phyloP scores from a whole-genome alignment of 2,329 filamentous ascomycete species.

The Cladosporium sp. region DNA sequence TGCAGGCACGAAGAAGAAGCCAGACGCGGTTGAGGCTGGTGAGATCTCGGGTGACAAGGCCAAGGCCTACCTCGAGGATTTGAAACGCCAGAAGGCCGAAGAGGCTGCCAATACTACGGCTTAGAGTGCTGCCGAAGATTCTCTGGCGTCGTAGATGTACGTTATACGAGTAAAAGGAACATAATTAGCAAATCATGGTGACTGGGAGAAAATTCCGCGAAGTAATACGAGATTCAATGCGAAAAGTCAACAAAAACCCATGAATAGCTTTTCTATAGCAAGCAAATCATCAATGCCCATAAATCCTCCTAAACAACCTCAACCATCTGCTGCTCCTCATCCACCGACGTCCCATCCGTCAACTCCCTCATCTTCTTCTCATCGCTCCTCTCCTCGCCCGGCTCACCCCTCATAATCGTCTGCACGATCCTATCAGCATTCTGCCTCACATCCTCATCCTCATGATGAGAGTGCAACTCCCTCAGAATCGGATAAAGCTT shows the following conservation, averaged over 20 bases:
- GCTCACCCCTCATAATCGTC: constrained; percentile 78
- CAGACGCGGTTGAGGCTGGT: background rate
- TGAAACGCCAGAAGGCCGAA: background rate
- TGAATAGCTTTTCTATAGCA: too few species aligned
- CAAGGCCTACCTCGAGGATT: background rate
- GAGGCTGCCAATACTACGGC: background rate
- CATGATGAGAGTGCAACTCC: constrained; percentile 74
- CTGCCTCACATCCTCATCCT: constrained; percentile 76
- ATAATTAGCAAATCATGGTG: too few species aligned
- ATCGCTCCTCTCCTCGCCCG: constrained; percentile 47
- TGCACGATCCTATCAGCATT: constrained; percentile 88
- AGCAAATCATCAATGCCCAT: too few species aligned
- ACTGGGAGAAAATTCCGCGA: too few species aligned
- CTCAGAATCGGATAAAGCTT: constrained; percentile 87
- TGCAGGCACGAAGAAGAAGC: background rate
- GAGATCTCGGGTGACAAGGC: background rate
- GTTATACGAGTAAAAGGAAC: too few species aligned
- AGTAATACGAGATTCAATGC: too few species aligned
- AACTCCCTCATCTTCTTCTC: constrained; percentile 41
- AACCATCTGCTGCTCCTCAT: constrained; percentile 38
- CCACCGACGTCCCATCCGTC: constrained; percentile 23
- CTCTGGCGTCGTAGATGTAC: too few species aligned
- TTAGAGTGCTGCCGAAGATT: too few species aligned
- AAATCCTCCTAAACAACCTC: constrained; percentile 31
- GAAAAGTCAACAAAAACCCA: too few species aligned